A percentile compares a stretch with the other conserved stretches of the same genome.
These are phyloP conservation scores for Apiospora marii DNA, from an alignment of 2,329 filamentous ascomycete species.

Conservation along the genomic window DNA sequence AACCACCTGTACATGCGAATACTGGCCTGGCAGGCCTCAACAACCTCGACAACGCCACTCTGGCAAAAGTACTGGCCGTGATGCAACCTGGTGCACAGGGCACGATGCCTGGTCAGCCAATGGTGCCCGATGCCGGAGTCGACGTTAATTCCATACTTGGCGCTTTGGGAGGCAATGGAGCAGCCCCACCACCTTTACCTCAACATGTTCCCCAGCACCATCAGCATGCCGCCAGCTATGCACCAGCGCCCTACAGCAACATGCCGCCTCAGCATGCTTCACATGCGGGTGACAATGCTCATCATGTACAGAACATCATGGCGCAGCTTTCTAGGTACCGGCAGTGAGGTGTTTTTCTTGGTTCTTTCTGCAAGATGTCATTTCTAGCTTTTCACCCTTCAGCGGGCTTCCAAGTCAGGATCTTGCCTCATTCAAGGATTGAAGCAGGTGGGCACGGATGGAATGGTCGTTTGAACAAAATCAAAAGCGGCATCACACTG, in stretches of 20 bases:
- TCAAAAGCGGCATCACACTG: not conserved
- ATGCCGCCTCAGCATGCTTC: conserved; percentile 35
- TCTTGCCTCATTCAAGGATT: not conserved
- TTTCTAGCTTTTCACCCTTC: not conserved
- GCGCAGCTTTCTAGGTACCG: conserved; percentile 73
- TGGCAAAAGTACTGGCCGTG: conserved; percentile 45
- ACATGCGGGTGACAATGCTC: conserved; percentile 49
- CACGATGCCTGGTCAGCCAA: conserved; percentile 41
- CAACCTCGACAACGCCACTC: conserved; percentile 42
- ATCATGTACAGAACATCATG: conserved; percentile 77
- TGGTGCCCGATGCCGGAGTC: conserved; percentile 39
- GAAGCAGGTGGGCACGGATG: not conserved
- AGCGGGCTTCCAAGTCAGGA: not conserved
- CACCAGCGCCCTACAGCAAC: conserved; percentile 31
- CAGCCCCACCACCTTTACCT: conserved; percentile 33
- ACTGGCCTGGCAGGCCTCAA: conserved; percentile 36
- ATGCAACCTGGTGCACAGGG: conserved; percentile 36
- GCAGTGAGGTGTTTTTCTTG: conserved; percentile 48
- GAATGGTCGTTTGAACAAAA: not conserved
- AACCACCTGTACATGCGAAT: not conserved
- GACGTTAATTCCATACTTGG: conserved; percentile 39
- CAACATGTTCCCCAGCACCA: conserved; percentile 24
- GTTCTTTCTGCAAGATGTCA: not conserved
- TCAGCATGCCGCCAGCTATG: conserved; percentile 38
- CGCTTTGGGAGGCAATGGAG: conserved; percentile 39